These are phyloP conservation scores for Chondrostereum purpureum DNA, from an alignment of 1,284 basidiomycete species.

Conservation along the genomic window DNA sequence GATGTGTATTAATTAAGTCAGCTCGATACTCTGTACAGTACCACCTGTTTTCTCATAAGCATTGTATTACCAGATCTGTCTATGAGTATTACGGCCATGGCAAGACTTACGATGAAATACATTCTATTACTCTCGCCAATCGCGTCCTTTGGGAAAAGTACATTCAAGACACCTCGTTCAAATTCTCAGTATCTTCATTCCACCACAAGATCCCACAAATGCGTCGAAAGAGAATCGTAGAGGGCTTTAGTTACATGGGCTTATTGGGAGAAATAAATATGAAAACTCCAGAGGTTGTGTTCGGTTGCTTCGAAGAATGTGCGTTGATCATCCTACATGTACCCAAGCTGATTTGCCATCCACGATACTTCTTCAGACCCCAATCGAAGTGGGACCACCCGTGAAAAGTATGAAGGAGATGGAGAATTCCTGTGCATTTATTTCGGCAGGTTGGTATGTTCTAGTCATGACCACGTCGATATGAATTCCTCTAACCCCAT, in stretches of 20 bases:
- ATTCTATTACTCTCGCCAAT: conserved; percentile 45
- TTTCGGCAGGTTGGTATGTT: conserved; percentile 82
- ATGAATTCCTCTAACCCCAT: background rate
- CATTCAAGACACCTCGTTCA: conserved; percentile 67
- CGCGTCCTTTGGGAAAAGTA: conserved; percentile 54
- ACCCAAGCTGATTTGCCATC: background rate
- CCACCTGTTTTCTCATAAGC: conserved; percentile 9
- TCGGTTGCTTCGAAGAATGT: conserved; percentile 92
- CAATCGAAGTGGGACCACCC: conserved; percentile 37
- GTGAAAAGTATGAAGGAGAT: conserved; percentile 52
- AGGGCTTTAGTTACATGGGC: conserved; percentile 82
- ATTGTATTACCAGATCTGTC: conserved; percentile 48
- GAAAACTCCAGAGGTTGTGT: conserved; percentile 72
- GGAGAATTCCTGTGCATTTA: conserved; percentile 66
- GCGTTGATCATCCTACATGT: conserved; percentile 20
- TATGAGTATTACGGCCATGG: conserved; percentile 75
- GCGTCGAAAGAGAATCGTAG: conserved; percentile 65
- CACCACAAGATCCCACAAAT: conserved; percentile 69
- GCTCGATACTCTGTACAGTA: conserved; percentile 18
- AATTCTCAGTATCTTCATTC: conserved; percentile 72
- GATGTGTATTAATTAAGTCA: conserved; percentile 84
- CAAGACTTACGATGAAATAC: conserved; percentile 63
- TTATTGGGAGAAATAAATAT: conserved; percentile 82
- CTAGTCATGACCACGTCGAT: background rate
- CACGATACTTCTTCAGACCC: conserved; percentile 31